Evolutionary conservation across 2,329 filamentous ascomycete genomes (phyloP).

Genomic region (Bipolaris zeicola): DNA sequence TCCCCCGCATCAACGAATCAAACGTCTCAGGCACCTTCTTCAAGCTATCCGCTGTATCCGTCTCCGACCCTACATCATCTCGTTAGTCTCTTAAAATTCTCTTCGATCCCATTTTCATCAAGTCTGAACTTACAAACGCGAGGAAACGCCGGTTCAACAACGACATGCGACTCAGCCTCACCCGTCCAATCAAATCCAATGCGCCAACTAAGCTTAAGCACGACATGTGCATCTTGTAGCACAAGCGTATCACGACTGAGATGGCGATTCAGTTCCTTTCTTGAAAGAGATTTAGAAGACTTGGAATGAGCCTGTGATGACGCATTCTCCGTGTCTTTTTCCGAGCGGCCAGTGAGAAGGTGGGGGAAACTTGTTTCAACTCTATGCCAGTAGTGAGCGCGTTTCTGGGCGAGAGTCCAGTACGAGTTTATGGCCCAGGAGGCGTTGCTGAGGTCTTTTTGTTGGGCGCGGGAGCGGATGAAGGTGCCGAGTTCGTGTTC

Average conservation of each 20-base stretch:
- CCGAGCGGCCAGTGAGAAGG: slow-evolving; percentile 24
- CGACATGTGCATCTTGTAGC: slow-evolving; percentile 47
- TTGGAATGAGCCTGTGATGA: slow-evolving; percentile 15
- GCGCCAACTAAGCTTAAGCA: slow-evolving; percentile 65
- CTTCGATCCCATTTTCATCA: too few species aligned
- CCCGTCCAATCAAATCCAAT: slow-evolving; percentile 75
- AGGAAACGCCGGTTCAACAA: slow-evolving; percentile 62
- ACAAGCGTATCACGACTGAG: slow-evolving; percentile 38
- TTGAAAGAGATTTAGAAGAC: slow-evolving; percentile 32
- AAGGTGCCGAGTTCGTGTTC: slow-evolving; percentile 64
- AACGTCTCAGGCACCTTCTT: slow-evolving; percentile 66
- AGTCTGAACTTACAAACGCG: slow-evolving; percentile 62
- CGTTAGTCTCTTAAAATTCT: neutral
- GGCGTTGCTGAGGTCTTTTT: slow-evolving; percentile 63
- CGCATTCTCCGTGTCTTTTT: slow-evolving; percentile 27
- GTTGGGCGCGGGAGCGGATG: slow-evolving; percentile 43
- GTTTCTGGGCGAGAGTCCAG: slow-evolving; percentile 64
- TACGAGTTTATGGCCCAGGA: slow-evolving; percentile 73
- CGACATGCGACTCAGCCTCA: slow-evolving; percentile 66
- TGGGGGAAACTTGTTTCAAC: slow-evolving; percentile 57
- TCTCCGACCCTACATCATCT: slow-evolving; percentile 56
- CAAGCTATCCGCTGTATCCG: slow-evolving; percentile 62
- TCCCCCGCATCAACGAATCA: slow-evolving; percentile 61
- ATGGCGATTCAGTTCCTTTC: slow-evolving; percentile 58
- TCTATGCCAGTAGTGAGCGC: slow-evolving; percentile 67